Base-by-base conservation (phyloP, 768 basidiomycete species). In the Hydnomerulius pinastri region DNA sequence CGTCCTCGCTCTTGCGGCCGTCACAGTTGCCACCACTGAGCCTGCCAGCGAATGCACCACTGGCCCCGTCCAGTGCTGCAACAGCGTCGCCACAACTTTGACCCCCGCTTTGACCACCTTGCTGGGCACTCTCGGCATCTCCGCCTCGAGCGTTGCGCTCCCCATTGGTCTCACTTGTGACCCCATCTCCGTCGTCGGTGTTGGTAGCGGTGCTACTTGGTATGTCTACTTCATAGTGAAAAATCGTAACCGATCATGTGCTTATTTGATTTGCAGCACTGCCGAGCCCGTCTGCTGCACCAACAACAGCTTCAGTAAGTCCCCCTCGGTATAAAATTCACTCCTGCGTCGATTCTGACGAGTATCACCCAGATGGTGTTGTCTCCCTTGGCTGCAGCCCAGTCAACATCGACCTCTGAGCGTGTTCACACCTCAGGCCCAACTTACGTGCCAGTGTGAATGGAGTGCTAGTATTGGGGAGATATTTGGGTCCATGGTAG, bases 1-100 rank as follows among this genome's bases (percentile, higher is more conserved):
- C 25, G 17, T 54, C 23, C 32, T 54, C 43, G 43, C 46, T 43
- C 46, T 48, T 38, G 51, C 33, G 28, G 33, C 40, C 11, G 32
- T 43, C 6, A 46, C 15, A 3, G 9, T 28, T n/a, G 40, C 40
- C 40, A 42, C 11, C n/a, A n/a, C n/a, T n/a, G 4, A 12, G 15
- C 33, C 38, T n/a, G 39, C 53, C 11, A 36, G 41, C 46, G 8
- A 41, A 28, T 42, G 40, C 25, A 42, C 6, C 15, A 28, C 30
- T 30, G 48, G 30, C 7, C 6, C 12, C 2, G 2, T 46, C 18
- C 46, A 53, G 28, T 49, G 48, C 30, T 46, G 40, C 4, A 6
- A 55, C 40, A 42, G 28, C 1, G 27, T 21, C 28, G 10, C 21
- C 11, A 13, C 23, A 11, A 38, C 39, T 20, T 0, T 29, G 12